Conservation (phyloP, 192 early-diverging fungal genomes). For the Coemansia sp. region DNA sequence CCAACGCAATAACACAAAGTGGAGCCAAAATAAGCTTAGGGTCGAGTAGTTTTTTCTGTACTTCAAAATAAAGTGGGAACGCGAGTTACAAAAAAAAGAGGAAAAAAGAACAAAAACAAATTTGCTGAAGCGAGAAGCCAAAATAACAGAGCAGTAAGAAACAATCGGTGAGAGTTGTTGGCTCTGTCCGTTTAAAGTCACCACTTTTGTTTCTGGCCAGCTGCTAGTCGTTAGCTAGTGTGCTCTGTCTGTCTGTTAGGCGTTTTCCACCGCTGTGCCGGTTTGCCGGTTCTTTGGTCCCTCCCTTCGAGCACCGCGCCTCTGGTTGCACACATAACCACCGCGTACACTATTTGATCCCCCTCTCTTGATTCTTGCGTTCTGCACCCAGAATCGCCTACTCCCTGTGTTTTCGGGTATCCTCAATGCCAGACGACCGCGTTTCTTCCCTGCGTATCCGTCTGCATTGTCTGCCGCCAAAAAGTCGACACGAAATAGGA, state of each 20-base stretch:
- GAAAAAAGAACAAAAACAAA: neutral
- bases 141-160: neutral
- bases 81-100: slow-evolving; percentile 1
- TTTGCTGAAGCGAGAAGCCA: neutral
- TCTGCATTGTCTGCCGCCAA: neutral
- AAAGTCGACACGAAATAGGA: neutral
- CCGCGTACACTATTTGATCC: neutral
- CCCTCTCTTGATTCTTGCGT: neutral
- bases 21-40: neutral
- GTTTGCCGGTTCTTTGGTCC: slow-evolving; percentile 1
- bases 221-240: neutral
- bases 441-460: neutral
- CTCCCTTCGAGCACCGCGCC: neutral
- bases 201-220: neutral
- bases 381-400: neutral
- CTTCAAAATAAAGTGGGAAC: neutral
- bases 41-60: neutral
- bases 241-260: neutral
- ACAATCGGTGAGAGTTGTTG: neutral
- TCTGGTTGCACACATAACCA: no score
- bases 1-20: neutral
- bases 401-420: neutral
- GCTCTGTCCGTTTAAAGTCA: neutral
- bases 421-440: neutral
- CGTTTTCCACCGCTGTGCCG: neutral